A percentile compares a stretch with the other conserved stretches of the same genome.
These are phyloP conservation scores for Vitis amurensis DNA, from an alignment of 164 flowering plant genomes.

Conservation along the genomic window DNA sequence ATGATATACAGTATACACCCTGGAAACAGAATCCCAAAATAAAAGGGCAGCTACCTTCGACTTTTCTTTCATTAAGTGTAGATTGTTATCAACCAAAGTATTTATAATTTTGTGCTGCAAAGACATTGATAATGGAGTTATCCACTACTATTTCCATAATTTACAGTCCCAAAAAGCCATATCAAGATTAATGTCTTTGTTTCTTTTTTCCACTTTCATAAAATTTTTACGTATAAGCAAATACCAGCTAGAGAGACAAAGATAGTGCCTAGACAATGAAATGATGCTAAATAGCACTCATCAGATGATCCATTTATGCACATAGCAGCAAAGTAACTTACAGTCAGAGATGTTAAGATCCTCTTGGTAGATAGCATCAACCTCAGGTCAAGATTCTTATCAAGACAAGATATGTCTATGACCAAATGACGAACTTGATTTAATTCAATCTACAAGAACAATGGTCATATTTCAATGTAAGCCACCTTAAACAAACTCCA, in stretches of 20 bases:
- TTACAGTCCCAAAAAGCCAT: background rate
- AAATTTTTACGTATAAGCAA: too few species aligned
- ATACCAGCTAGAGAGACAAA: too few species aligned
- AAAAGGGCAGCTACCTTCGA: too few species aligned
- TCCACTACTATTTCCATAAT: background rate
- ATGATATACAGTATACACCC: background rate
- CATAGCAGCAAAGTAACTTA: constrained; percentile 11
- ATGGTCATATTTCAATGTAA: background rate
- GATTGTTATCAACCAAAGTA: background rate
- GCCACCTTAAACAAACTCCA: background rate
- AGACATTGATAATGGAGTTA: background rate
- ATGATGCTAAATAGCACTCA: background rate
- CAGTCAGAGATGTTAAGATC: constrained; percentile 22
- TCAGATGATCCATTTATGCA: background rate
- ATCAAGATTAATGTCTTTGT: background rate
- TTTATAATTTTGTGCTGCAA: background rate
- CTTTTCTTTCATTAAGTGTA: too few species aligned
- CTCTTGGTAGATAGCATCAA: constrained; percentile 47
- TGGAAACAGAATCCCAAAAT: background rate
- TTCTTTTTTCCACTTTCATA: background rate
- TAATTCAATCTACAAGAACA: constrained; percentile 43
- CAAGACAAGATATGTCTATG: constrained; percentile 51
- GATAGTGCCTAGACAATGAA: background rate
- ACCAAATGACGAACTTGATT: constrained; percentile 54
- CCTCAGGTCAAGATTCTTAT: constrained; percentile 56